These are phyloP conservation scores for Didymella sp. DNA, from an alignment of 2,329 filamentous ascomycete genomes.

Conservation along the genomic window DNA sequence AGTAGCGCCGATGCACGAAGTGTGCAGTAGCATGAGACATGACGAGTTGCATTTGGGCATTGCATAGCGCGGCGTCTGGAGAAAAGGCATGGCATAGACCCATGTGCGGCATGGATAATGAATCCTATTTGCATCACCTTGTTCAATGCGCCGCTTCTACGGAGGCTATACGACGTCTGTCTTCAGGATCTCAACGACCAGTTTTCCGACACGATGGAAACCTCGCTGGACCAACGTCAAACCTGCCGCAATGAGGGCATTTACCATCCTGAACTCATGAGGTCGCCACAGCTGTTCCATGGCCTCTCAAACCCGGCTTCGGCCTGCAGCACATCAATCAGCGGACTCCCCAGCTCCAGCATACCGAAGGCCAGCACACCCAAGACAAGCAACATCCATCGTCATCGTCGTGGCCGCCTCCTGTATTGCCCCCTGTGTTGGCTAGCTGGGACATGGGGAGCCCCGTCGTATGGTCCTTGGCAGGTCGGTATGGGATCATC, in stretches of 20 bases:
- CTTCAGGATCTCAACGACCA: no score
- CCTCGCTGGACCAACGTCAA: no score
- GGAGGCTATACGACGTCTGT: no score
- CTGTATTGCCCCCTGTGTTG: not conserved
- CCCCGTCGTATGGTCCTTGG: not conserved
- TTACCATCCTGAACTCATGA: not conserved
- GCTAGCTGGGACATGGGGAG: no score
- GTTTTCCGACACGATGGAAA: no score
- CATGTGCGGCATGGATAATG: no score
- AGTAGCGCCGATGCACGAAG: not conserved
- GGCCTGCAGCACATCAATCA: not conserved
- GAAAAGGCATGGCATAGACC: not conserved
- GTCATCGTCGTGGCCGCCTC: not conserved
- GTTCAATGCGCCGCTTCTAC: no score
- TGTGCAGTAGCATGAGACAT: not conserved
- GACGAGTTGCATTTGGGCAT: not conserved
- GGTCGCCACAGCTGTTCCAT: no score
- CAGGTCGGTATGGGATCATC: not conserved
- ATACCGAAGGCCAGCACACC: not conserved
- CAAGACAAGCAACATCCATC: not conserved
- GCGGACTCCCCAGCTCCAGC: not conserved
- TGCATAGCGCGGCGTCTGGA: conserved; percentile 36
- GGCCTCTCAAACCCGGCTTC: no score
- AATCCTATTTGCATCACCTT: no score
- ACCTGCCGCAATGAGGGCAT: not conserved